Evolutionary conservation across 306 rosid genomes (phyloP).

Genomic region (Abrus pulchellus): DNA sequence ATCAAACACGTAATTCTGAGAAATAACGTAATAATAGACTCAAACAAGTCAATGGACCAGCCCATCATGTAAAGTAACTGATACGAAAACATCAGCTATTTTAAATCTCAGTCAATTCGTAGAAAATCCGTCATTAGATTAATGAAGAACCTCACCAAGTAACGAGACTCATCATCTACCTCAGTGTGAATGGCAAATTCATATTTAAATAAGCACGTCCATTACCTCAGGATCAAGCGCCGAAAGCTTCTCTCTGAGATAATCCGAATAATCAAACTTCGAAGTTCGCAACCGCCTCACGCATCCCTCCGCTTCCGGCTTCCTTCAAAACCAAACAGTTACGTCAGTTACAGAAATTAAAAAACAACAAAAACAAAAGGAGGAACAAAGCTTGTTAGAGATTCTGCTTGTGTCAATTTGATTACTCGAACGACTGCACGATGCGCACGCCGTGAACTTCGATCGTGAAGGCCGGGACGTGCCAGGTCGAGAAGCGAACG

Average conservation of each 20-base stretch:
- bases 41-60: background rate
- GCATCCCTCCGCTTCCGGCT: slow-evolving; percentile 57
- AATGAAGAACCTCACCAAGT: slow-evolving; percentile 4
- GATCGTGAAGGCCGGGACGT: slow-evolving; percentile 66
- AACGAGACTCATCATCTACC: background rate
- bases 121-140: slow-evolving; percentile 26
- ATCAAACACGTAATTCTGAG: background rate
- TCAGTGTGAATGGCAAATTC: background rate
- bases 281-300: slow-evolving; percentile 41
- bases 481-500: slow-evolving; percentile 77
- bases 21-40: background rate
- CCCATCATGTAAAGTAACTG: background rate
- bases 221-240: slow-evolving; percentile 88
- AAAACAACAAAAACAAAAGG: background rate
- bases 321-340: slow-evolving; percentile 54
- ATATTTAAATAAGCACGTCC: slow-evolving; percentile 17
- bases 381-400: background rate
- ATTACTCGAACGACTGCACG: slow-evolving; percentile 60
- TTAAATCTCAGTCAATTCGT: background rate
- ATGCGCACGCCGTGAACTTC: slow-evolving; percentile 70
- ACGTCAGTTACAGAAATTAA: slow-evolving; percentile 13
- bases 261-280: slow-evolving; percentile 56
- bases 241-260: slow-evolving; percentile 66
- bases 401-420: background rate
- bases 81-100: background rate